These are phyloP conservation scores for Aspergillus latus DNA, from an alignment of 2,329 filamentous ascomycete species.

Conservation along the genomic window DNA sequence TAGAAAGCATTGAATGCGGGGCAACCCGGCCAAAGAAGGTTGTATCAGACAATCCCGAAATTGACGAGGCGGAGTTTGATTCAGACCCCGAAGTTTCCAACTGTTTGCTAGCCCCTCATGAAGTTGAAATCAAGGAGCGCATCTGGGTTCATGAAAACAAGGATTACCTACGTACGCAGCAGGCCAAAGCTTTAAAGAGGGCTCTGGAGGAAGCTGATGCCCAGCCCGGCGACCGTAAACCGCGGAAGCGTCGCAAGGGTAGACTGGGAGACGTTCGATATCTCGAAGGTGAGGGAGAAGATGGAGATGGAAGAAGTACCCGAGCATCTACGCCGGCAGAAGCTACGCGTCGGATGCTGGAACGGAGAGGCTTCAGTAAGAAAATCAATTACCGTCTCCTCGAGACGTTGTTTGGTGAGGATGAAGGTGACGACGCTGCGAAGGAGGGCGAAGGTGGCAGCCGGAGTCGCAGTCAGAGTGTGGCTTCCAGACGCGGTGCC, in stretches of 20 bases:
- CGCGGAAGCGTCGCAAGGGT: conserved; percentile 51
- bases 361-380: conserved; percentile 67
- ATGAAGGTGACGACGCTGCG: conserved; percentile 29
- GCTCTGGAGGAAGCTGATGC: conserved; percentile 61
- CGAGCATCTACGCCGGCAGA: conserved; percentile 68
- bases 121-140: conserved; percentile 79
- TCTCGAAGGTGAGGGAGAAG: conserved; percentile 48
- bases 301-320: conserved; percentile 64
- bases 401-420: conserved; percentile 42
- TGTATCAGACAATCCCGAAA: conserved; percentile 56
- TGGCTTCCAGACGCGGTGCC: conserved; percentile 30
- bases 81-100: conserved; percentile 84
- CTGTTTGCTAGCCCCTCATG: conserved; percentile 71
- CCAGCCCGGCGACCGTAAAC: conserved; percentile 40
- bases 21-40: conserved; percentile 38
- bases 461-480: conserved; percentile 37
- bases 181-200: conserved; percentile 75
- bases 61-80: conserved; percentile 79
- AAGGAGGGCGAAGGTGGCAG: conserved; percentile 32
- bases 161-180: conserved; percentile 83
- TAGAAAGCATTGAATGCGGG: conserved; percentile 27
- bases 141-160: conserved; percentile 96
- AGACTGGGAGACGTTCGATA: conserved; percentile 50
- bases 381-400: conserved; percentile 67
- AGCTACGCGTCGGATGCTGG: conserved; percentile 66